Percentiles rank a stretch among this genome's conserved stretches.
Conservation (phyloP, 139 green algal genomes). For the Micractinium sp. region DNA sequence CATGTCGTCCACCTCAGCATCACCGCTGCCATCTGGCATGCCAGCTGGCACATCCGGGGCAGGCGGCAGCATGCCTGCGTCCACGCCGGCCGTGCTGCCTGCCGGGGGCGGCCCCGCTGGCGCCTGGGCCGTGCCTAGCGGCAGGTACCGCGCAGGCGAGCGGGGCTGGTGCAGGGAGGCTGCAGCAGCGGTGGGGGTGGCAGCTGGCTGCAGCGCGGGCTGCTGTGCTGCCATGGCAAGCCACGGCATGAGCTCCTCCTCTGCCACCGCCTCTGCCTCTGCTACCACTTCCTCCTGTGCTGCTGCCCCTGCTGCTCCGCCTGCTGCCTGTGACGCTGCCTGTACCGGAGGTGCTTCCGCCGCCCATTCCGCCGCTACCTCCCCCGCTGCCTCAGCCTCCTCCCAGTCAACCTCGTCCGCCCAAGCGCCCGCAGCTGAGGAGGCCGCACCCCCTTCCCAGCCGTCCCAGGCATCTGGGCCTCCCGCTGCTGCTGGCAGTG, state of each 20-base stretch:
- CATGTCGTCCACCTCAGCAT: constrained; percentile 2
- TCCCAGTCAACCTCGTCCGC: too few relatives aligned
- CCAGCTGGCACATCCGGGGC: neutral
- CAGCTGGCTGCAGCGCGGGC: neutral
- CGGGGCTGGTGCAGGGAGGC: neutral
- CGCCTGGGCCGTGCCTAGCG: neutral
- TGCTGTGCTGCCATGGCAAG: neutral
- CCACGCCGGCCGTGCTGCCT: neutral
- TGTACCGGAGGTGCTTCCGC: neutral
- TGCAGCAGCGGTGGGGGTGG: neutral
- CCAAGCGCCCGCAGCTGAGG: too few relatives aligned
- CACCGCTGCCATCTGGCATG: neutral
- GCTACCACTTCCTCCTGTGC: neutral
- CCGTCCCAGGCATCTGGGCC: too few relatives aligned
- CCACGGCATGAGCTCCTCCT: neutral
- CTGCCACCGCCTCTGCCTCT: neutral
- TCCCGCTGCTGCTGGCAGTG: neutral
- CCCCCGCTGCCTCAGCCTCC: neutral
- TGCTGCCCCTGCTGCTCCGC: neutral
- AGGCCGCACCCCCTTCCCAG: too few relatives aligned
- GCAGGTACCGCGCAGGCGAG: neutral
- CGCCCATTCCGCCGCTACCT: neutral
- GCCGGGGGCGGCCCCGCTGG: neutral
- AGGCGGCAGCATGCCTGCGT: neutral
- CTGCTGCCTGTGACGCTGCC: neutral